phyloP scores from a whole-genome alignment of 257 asterid species.

The Marsdenia floribunda region DNA sequence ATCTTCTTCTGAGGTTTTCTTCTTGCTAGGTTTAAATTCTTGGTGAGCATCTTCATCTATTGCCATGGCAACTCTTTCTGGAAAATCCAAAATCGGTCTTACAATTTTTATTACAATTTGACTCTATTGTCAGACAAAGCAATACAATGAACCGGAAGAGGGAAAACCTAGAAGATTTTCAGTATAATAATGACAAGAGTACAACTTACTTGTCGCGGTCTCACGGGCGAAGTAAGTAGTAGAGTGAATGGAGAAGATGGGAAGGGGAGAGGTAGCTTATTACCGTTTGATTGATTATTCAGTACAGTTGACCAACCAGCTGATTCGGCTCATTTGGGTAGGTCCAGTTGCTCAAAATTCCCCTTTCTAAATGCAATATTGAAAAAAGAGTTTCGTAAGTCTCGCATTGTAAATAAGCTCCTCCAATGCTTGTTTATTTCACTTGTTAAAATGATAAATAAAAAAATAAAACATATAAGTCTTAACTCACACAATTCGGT shows the following conservation, averaged over 20 bases:
- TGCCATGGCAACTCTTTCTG: slow-evolving; percentile 40
- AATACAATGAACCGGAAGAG: background rate
- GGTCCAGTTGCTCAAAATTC: no score
- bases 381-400: no score
- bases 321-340: background rate
- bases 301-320: slow-evolving; percentile 4
- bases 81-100: background rate
- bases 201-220: background rate
- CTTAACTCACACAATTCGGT: no score
- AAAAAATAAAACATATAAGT: no score
- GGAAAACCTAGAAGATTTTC: slow-evolving; percentile 1
- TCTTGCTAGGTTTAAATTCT: slow-evolving; percentile 46
- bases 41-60: slow-evolving; percentile 48
- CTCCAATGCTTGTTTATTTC: no score
- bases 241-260: background rate
- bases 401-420: no score
- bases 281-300: background rate
- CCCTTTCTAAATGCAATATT: no score
- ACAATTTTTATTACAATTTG: background rate
- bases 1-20: slow-evolving; percentile 68
- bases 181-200: no score
- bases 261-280: no score
- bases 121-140: background rate
- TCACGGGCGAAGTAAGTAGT: background rate
- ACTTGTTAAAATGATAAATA: no score